Base-by-base conservation (phyloP, 2,329 filamentous ascomycete species). In the Teratosphaeria pseudoeucalypti region DNA sequence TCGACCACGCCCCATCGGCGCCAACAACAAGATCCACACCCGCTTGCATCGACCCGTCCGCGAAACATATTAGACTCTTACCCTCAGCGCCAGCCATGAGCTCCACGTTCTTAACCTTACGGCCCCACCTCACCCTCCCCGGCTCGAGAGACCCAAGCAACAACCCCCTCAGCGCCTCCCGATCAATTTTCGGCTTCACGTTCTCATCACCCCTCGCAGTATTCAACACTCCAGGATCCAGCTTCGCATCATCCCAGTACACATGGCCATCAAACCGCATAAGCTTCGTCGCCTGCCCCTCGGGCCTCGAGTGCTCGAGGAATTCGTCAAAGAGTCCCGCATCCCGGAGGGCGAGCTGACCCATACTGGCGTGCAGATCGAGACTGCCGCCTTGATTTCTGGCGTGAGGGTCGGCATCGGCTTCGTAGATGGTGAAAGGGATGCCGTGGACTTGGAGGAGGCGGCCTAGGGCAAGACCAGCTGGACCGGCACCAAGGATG, bases 1-100 rank as follows among this genome's bases (percentile, higher is more conserved):
- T 76, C 55, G 71, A 73, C 70, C 72, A 78, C 7, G 74, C 74
- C 6, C 76, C 76, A 56, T 78, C 77, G 6, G 74, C 74, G 6
- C 77, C 76, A 34, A 79, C 71, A 32, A 78, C 64, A 7, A 78
- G 65, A 61, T 77, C 72, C 3, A 57, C 16, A 59, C 68, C 73
- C 2, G 61, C 65, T 32, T 71, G 72, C 1, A 57, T 64, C 4
- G 57, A 65, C 1, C 72, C 72, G 61, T 75, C 64, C 10, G 39
- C 55, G 27, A 57, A 57, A 26, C 49, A 16, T 14, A 57, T 49
- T 14, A 26, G 12, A 6, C 6, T 14, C 23, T 49, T 49, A 23
- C 37, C 52, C 12, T 11, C 14, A 6, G 14, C 29, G 9, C 9
- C 10, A n/a, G 4, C 7, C 16, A 39, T 27, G 7, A 16, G n/a